Evolutionary conservation across 805 yeast species (phyloP).

Genomic region (Grigorovia jiainica): DNA sequence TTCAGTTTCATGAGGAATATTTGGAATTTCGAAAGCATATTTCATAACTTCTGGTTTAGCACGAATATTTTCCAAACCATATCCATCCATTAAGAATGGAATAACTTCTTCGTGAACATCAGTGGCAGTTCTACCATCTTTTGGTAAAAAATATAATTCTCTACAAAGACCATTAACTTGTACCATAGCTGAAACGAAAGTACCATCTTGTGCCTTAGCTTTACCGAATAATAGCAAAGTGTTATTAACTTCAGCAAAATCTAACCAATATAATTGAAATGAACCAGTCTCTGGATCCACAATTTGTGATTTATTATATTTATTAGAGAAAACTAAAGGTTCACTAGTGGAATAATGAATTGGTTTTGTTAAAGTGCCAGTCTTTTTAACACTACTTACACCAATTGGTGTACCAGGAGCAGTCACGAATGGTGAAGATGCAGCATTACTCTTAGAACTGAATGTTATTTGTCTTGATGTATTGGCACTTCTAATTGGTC

Average conservation of each 20-base stretch:
- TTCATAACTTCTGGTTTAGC: conserved; percentile 66
- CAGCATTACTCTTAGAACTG: conserved; percentile 14
- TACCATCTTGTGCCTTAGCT: conserved; percentile 47
- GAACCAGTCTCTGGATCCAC: conserved; percentile 31
- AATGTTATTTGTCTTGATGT: conserved; percentile 20
- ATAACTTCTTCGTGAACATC: conserved; percentile 75
- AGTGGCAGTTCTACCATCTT: conserved; percentile 42
- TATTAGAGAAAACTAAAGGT: conserved; percentile 10
- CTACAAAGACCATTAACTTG: conserved; percentile 62
- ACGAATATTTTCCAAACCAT: conserved; percentile 51
- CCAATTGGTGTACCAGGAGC: conserved; percentile 27
- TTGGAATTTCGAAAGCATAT: conserved; percentile 82
- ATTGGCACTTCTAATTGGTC: conserved; percentile 23
- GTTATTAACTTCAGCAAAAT: conserved; percentile 69
- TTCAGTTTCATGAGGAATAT: conserved; percentile 64
- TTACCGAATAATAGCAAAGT: conserved; percentile 74
- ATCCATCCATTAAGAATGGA: conserved; percentile 52
- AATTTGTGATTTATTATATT: conserved; percentile 21
- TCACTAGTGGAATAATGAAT: conserved; percentile 5
- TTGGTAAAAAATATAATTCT: conserved; percentile 72
- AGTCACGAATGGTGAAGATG: conserved; percentile 25
- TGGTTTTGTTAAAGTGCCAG: conserved; percentile 5
- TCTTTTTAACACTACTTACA: not conserved
- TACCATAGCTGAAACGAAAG: conserved; percentile 62
- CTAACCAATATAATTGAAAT: conserved; percentile 82